A percentile compares a stretch with the other conserved stretches of the same genome.
Conservation (phyloP, 2,329 filamentous ascomycete species). For the Fusarium sp. region DNA sequence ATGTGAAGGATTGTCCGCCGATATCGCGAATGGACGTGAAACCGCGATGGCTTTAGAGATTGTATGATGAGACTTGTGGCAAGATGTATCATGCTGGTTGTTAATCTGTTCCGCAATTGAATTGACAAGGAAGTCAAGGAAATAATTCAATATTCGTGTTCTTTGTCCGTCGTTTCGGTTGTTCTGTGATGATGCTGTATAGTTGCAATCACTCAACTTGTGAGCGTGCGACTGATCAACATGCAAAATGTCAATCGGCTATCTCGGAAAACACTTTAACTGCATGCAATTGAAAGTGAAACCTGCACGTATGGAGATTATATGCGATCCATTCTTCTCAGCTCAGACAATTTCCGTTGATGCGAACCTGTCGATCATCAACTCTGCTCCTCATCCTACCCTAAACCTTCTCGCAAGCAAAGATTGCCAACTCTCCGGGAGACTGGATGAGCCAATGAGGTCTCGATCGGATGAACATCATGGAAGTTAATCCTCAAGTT, state of each 20-base stretch:
- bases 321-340: background rate
- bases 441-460: background rate
- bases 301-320: background rate
- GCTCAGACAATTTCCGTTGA: background rate
- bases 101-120: too few species aligned
- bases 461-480: rapidly evolving
- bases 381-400: background rate
- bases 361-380: background rate
- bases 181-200: too few species aligned
- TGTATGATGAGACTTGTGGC: background rate
- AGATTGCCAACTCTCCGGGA: background rate
- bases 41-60: background rate
- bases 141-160: too few species aligned
- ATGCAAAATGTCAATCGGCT: background rate
- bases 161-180: too few species aligned
- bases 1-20: background rate
- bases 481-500: background rate
- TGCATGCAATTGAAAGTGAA: background rate
- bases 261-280: background rate
- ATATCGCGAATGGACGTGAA: background rate
- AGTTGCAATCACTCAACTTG: too few species aligned
- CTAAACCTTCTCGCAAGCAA: background rate
- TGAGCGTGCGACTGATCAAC: too few species aligned
- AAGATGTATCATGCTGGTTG: too few species aligned
- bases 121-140: too few species aligned